Evolutionary conservation across 257 asterid genomes (phyloP), one percentile per base, ranked within the genome.

Genomic region (Solanum pimpinellifolium): DNA sequence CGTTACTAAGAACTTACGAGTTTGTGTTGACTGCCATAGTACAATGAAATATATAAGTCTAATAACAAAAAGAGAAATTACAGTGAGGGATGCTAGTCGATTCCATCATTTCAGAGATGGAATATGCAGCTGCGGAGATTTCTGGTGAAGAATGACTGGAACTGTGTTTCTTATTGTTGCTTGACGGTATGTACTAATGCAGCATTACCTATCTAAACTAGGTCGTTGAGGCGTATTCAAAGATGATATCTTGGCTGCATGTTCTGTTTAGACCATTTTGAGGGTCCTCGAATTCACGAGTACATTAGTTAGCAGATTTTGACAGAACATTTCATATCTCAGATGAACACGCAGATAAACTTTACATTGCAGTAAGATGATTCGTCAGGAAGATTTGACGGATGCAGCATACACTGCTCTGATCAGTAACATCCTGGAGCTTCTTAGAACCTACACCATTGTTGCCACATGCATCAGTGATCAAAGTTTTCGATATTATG

Each of bases 101-200:
- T 95, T 93, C 91, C 98, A 95, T 92, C 99, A 95, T 93, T 92
- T 96, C 87, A 88, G 66, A 86, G 90, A 93, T 87, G 98, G 99
- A 47, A 41, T 44, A 18, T 96, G 98, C 92, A 95, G 93, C 87
- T 96, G 98, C 85, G 91, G 96, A 41, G 98, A 94, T 86, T 94
- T 94, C 86, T 96, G 99, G 99, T 94, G 93, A 91, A 52, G 59
- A 25, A 81, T 41, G 65, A 25, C 16, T 42, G 83, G 35, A 9
- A 76, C 60, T 76, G 35, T 76, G 39, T 76, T n/a, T n/a, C 20
- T 6, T 52, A 0, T 52, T 44, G 62, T 77, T 42, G 62, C 62
- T 77, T 44, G 37, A 16, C 18, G 1, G 1, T 77, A 42, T 35
- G 31, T 25, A 46, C 41, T 78, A 46, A 78, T 46, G 65, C 65